These are phyloP conservation scores for Schizothecium vesticola DNA, from an alignment of 495 filamentous ascomycete genomes.

Conservation along the genomic window DNA sequence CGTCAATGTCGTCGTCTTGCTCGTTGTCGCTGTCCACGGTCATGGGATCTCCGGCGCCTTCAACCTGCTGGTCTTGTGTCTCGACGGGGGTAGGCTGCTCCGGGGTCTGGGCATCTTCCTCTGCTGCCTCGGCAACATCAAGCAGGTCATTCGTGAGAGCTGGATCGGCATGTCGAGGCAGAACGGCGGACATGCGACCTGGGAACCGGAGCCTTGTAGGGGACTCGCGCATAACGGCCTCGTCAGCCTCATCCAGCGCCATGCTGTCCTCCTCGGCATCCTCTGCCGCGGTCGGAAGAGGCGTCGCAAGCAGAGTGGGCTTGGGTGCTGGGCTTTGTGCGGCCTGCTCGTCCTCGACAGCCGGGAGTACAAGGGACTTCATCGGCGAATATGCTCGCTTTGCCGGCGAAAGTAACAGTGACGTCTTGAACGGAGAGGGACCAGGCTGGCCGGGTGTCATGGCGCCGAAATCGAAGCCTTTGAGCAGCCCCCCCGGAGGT, in stretches of 20 bases:
- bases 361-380: conserved; percentile 18
- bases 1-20: not conserved
- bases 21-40: conserved; percentile 25
- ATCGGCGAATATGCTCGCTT: conserved; percentile 42
- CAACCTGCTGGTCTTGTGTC: conserved; percentile 7
- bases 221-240: conserved; percentile 21
- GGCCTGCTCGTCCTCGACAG: conserved; percentile 9
- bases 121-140: conserved; percentile 9
- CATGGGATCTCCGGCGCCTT: conserved; percentile 24
- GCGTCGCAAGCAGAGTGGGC: conserved; percentile 36
- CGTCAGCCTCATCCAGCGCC: conserved; percentile 11
- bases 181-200: conserved; percentile 46
- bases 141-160: conserved; percentile 27
- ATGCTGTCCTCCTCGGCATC: not conserved
- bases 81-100: not conserved
- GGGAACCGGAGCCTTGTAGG: conserved; percentile 39
- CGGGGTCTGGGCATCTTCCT: conserved; percentile 3
- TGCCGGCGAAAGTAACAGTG: conserved; percentile 44
- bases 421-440: conserved; percentile 35
- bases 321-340: conserved; percentile 17
- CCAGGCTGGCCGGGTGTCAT: not conserved
- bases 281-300: conserved; percentile 24
- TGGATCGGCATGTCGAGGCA: conserved; percentile 46
- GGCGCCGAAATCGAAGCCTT: conserved; percentile 16
- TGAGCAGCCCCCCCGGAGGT: conserved; percentile 35